These are phyloP conservation scores for Eucalyptus erythrocorys DNA, from an alignment of 345 rosid genomes.

Conservation along the genomic window DNA sequence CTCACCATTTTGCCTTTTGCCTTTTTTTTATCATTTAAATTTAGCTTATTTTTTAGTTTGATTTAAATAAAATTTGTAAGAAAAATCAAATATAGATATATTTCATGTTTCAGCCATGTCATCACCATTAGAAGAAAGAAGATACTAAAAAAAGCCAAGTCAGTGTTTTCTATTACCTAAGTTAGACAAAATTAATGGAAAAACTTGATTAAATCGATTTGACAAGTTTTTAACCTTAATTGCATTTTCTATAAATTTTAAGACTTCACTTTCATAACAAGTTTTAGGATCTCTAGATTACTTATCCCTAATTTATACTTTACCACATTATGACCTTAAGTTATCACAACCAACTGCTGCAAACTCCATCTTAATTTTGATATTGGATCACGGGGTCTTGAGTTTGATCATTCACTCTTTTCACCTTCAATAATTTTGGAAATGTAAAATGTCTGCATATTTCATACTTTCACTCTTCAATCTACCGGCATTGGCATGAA, in stretches of 20 bases:
- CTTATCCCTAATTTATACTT: too few relatives aligned
- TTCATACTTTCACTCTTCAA: neutral
- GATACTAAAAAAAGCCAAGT: too few relatives aligned
- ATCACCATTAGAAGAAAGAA: rapidly evolving
- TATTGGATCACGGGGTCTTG: neutral
- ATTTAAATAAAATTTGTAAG: too few relatives aligned
- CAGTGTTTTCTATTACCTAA: too few relatives aligned
- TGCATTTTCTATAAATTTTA: too few relatives aligned
- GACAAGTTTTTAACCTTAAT: rapidly evolving
- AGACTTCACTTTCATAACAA: rapidly evolving
- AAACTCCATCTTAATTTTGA: neutral
- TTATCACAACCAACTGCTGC: neutral
- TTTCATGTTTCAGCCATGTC: rapidly evolving
- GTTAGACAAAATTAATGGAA: too few relatives aligned
- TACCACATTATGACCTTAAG: neutral
- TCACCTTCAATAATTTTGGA: neutral
- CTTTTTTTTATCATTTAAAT: too few relatives aligned
- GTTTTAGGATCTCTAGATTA: too few relatives aligned
- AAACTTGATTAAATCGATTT: too few relatives aligned
- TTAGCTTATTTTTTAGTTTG: too few relatives aligned
- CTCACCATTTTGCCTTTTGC: rapidly evolving
- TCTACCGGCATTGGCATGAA: neutral
- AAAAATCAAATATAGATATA: too few relatives aligned
- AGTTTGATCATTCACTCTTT: neutral
- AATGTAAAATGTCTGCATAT: neutral